Evolutionary conservation across 2,329 filamentous ascomycete genomes (phyloP), one percentile per base, ranked within the genome.

Genomic region (Falciphora oryzae): DNA sequence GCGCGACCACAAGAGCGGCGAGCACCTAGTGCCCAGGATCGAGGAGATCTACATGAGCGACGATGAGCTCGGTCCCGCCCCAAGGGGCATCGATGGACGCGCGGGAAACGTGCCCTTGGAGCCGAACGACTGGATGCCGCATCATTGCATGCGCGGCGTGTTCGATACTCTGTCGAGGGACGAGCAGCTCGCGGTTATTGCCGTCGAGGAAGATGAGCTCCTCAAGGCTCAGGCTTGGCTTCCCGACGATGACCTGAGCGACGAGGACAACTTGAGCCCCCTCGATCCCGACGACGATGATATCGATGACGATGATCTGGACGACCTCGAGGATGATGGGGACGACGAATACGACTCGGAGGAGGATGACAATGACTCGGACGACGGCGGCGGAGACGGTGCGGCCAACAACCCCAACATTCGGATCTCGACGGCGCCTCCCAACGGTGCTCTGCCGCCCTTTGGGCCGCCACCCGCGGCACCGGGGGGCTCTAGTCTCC

Each of bases 21-120:
- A 77, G 67, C 82, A 86, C 71, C 70, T 85, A 6, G 78, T 81
- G 0, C 82, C 84, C 2, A 78, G 74, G 13, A 73, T 79, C 62
- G 79, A 82, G 61, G 80, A 85, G 70, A 77, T 81, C 68, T 81
- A 83, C 70, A 79, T 86, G 70, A 77, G 75, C 14, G 80, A 85
- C 69, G 78, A 81, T 59, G 81, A 81, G 50, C 62, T 70, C 57
- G 75, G 77, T 66, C 77, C 71, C 7, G 31, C 69, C 66, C 63
- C 70, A 32, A 57, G 56, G 22, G 66, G 66, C 11, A 64, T 67
- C 7, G 66, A 68, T 25, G 65, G 67, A 10, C 69, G 69, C 3
- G 73, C 70, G 50, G 75, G 75, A 59, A 77, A 76, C 64, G 74
- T 76, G 29, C 72, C 73, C 2, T 72, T 73, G 27, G 65, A 67